Evolutionary conservation across 257 asterid species (phyloP).

Genomic region (Fraxinus excelsior): DNA sequence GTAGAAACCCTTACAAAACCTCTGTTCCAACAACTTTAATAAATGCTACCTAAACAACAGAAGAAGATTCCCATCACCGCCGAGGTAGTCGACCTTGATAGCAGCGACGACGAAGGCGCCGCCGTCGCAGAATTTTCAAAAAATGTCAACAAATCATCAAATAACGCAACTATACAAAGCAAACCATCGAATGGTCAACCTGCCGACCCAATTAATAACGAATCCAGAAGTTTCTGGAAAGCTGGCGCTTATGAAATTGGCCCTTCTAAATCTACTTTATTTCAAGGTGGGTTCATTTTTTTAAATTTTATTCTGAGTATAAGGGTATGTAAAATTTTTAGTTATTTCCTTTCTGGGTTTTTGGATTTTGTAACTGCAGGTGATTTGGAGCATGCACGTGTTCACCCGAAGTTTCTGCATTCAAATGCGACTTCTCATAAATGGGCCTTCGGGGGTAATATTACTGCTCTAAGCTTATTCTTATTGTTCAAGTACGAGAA

Average conservation of each 20-base stretch:
- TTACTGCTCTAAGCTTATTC: constrained; percentile 2
- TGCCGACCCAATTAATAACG: constrained; percentile 18
- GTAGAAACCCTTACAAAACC: neutral
- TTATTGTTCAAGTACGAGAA: neutral
- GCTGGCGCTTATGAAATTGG: constrained; percentile 77
- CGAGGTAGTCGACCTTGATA: constrained; percentile 62
- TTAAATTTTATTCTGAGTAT: neutral
- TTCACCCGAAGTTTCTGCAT: constrained; percentile 92
- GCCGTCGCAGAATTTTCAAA: constrained; percentile 16
- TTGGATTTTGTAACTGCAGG: constrained; percentile 42
- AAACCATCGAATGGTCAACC: constrained; percentile 35
- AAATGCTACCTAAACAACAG: constrained; percentile 42
- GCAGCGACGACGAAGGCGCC: constrained; percentile 71
- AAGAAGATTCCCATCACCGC: constrained; percentile 40
- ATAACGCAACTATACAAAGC: constrained; percentile 25
- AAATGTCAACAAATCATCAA: constrained; percentile 10
- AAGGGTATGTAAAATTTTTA: neutral
- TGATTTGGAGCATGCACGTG: constrained; percentile 92
- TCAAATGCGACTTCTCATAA: constrained; percentile 93
- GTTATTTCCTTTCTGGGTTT: neutral
- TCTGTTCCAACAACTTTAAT: neutral
- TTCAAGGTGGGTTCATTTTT: constrained; percentile 42
- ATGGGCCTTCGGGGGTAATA: constrained; percentile 95
- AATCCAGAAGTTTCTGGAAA: constrained; percentile 88
- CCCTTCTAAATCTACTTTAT: constrained; percentile 32